Base-by-base conservation (phyloP, 495 filamentous ascomycete genomes). In the Trichoderma asperelloides region DNA sequence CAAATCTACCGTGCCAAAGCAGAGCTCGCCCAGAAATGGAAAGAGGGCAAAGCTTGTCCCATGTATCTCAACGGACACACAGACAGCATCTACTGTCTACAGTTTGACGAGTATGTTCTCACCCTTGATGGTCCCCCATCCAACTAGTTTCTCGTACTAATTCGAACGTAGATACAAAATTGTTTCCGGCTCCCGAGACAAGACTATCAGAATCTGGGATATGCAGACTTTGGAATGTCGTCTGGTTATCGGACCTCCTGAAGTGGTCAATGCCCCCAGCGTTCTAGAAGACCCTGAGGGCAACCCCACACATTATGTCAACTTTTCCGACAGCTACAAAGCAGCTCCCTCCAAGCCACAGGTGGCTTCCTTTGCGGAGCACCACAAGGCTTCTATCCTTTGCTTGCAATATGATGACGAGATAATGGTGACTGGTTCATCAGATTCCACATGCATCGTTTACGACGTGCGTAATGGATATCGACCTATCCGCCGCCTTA, bases 61-160 rank as follows among this genome's bases (percentile, higher is more conserved):
- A 89, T 96, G 65, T 97, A 96, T 74, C 80, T 98, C 21, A 90
- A 94, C 72, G 95, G 96, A 1, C 95, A 98, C 72, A 85, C 85
- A 13, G 95, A 98, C 75, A 96, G 91, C 69, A 93, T 98, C 28
- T 98, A 98, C 77, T 98, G 95, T 75, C 87, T 94, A 47, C 95
- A 98, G 74, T 98, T 97, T 78, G 95, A 98, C 75, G 93, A 98
- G 89, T 91, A 85, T 68, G 89, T 78, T 65, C 18, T n/a, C 12
- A 41, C 18, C 55, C 49, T n/a, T 15, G 39, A 28, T n/a, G 3
- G 39, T 30, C 33, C 43, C 18, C 45, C 15, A 37, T 37, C 23
- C 66, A 37, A 2, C 41, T 66, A 37, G 7, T 9, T 66, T 40
- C 15, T 41, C 51, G 27, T 57, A 77, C 69, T 65, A 37, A 27